phyloP scores from a whole-genome alignment of 2,329 filamentous ascomycete genomes.

The Alternaria dauci region DNA sequence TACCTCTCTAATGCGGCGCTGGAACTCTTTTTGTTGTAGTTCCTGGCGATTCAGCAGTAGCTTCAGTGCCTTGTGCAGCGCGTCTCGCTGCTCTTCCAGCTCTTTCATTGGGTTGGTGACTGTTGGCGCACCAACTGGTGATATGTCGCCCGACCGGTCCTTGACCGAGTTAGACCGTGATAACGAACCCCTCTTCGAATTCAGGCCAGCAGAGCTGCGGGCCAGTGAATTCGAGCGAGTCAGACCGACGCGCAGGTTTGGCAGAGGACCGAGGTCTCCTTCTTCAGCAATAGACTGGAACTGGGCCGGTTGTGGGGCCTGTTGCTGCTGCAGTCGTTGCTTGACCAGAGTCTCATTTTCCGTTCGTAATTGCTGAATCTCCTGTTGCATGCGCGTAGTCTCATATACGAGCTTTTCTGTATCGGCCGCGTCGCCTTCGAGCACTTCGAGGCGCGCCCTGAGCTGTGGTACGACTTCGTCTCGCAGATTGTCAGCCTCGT shows the following conservation, averaged over 20 bases:
- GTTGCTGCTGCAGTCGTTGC: conserved; percentile 59
- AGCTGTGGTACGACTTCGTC: conserved; percentile 87
- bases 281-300: conserved; percentile 71
- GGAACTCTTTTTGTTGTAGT: conserved; percentile 81
- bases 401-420: conserved; percentile 80
- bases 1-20: conserved; percentile 79
- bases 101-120: conserved; percentile 72
- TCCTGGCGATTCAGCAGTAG: conserved; percentile 86
- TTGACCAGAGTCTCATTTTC: conserved; percentile 69
- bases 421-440: conserved; percentile 77
- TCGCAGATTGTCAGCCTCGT: conserved; percentile 89
- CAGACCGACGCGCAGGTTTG: conserved; percentile 58
- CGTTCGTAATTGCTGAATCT: conserved; percentile 67
- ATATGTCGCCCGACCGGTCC: conserved; percentile 49
- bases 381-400: conserved; percentile 84
- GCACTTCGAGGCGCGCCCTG: conserved; percentile 76
- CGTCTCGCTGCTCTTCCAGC: conserved; percentile 91
- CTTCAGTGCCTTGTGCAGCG: conserved; percentile 85
- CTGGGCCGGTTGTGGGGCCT: conserved; percentile 57
- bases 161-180: conserved; percentile 59
- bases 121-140: conserved; percentile 64
- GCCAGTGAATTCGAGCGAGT: conserved; percentile 74
- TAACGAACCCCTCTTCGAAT: conserved; percentile 57
- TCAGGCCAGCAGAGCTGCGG: conserved; percentile 57
- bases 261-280: conserved; percentile 49